These are phyloP conservation scores for Solanum verrucosum DNA, from an alignment of 257 asterid species.

Conservation along the genomic window DNA sequence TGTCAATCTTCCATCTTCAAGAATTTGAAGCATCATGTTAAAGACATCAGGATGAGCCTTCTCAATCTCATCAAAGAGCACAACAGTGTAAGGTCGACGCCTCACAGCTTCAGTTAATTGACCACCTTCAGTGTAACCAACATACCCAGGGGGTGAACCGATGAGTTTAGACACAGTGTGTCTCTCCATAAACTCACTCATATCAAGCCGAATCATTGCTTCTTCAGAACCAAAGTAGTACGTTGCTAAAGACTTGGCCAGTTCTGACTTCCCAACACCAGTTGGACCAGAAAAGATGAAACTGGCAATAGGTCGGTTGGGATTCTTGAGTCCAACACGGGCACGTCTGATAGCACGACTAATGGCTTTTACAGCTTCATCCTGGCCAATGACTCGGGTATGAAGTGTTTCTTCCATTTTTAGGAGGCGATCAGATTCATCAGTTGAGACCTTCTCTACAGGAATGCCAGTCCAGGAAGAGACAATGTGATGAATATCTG, in stretches of 20 bases:
- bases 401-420: conserved; percentile 32
- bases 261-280: conserved; percentile 87
- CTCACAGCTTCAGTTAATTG: conserved; percentile 78
- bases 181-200: conserved; percentile 92
- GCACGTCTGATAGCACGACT: conserved; percentile 81
- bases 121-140: conserved; percentile 78
- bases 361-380: conserved; percentile 73
- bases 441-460: conserved; percentile 21
- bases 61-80: conserved; percentile 76
- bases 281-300: conserved; percentile 89
- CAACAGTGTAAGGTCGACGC: conserved; percentile 63
- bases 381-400: conserved; percentile 61
- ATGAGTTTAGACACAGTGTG: conserved; percentile 77
- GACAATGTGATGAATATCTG: conserved; percentile 21
- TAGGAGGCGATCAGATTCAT: conserved; percentile 36
- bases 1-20: conserved; percentile 81
- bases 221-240: conserved; percentile 85
- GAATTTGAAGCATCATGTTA: conserved; percentile 77
- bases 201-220: conserved; percentile 78
- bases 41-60: conserved; percentile 82
- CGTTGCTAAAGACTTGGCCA: conserved; percentile 67
- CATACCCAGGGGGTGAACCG: conserved; percentile 88
- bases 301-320: conserved; percentile 81
- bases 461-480: conserved; percentile 38
- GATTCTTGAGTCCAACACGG: conserved; percentile 80